Conservation (phyloP, 208 protist genomes). For the Crithidia expoeki region DNA sequence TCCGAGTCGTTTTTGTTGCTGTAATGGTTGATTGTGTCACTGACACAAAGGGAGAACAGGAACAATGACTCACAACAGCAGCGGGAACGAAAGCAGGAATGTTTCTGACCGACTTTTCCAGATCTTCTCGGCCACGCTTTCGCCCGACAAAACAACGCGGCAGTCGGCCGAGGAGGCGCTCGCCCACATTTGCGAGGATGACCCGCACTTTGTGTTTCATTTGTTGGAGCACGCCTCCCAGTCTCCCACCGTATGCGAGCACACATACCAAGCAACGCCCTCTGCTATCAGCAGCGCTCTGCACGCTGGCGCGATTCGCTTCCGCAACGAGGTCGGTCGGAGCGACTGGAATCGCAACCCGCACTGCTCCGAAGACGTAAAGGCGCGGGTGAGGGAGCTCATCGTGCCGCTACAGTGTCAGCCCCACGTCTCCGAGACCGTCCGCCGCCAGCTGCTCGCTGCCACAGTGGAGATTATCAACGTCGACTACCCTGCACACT, state of each 20-base stretch:
- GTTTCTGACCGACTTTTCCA: slow-evolving; percentile 56
- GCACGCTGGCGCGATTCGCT: slow-evolving; percentile 70
- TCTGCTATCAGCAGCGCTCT: slow-evolving; percentile 19
- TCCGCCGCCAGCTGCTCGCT: slow-evolving; percentile 79
- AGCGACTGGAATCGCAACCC: slow-evolving; percentile 77
- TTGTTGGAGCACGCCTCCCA: slow-evolving; percentile 60
- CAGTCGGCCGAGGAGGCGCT: slow-evolving; percentile 73
- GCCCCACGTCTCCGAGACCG: slow-evolving; percentile 62
- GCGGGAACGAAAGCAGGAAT: slow-evolving; percentile 7
- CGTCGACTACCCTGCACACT: slow-evolving; percentile 75
- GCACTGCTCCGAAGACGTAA: slow-evolving; percentile 61
- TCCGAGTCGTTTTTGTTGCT: no score
- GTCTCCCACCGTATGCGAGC: slow-evolving; percentile 32
- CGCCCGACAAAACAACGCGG: slow-evolving; percentile 61
- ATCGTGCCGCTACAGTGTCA: slow-evolving; percentile 72
- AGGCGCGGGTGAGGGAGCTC: slow-evolving; percentile 40
- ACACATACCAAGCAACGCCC: slow-evolving; percentile 8
- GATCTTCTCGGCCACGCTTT: slow-evolving; percentile 73
- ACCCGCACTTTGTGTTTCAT: slow-evolving; percentile 62
- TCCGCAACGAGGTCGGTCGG: slow-evolving; percentile 75
- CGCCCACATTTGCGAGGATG: slow-evolving; percentile 39
- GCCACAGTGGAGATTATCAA: slow-evolving; percentile 65
- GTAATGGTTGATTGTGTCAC: no score
- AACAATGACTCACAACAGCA: slow-evolving; percentile 20
- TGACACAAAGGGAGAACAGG: no score